Base-by-base conservation (phyloP, 139 green algal genomes). In the Chlamydomonas sphaeroides region DNA sequence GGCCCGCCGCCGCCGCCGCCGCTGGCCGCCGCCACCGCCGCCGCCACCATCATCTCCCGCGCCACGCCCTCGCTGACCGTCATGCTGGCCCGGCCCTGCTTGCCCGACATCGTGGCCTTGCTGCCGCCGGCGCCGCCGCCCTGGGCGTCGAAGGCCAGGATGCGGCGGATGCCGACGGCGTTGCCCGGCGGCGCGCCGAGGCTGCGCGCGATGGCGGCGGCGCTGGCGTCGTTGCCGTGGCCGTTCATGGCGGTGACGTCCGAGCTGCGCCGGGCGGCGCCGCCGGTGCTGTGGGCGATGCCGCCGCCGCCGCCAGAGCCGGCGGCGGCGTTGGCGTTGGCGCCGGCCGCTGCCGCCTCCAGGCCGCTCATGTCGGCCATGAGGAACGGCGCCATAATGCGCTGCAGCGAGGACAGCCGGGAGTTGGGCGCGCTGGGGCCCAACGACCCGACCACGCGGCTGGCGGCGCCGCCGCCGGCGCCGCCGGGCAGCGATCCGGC, bases 1-100 rank as follows among this genome's bases (percentile, higher is more conserved):
- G 63, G 15, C 5, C 25, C 66, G 38, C 11, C 28, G 35, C 41
- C 42, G 21, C 48, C 23, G 35, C 59, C 74, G 39, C 59, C 74
- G 59, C 30, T 36, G 30, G 41, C 61, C 49, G 32, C 17, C 38
- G 72, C 38, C 8, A 32, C 56, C 39, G 74, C 74, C 42, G 74
- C 74, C 56, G 74, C 74, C 74, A 80, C 15, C 74, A 80, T 70
- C 74, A 62, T 70, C 57, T 80, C 74, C 59, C 74, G 57, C 59
- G 74, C 74, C 41, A 70, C 20, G 6, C 74, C 61, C 74, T 80
- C 74, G 41, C 59, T 38, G 14, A 38, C 21, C 11, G n/a, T 62
- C 39, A 80, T 70, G 59, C 57, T 71, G n/a, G 39, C 20, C 15
- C 38, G 56, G 17, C 28, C n/a, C 0, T 68, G 72, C 53, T 57